Evolutionary conservation across 1,284 basidiomycete species (phyloP).

Genomic region (Gymnopus androsaceus): DNA sequence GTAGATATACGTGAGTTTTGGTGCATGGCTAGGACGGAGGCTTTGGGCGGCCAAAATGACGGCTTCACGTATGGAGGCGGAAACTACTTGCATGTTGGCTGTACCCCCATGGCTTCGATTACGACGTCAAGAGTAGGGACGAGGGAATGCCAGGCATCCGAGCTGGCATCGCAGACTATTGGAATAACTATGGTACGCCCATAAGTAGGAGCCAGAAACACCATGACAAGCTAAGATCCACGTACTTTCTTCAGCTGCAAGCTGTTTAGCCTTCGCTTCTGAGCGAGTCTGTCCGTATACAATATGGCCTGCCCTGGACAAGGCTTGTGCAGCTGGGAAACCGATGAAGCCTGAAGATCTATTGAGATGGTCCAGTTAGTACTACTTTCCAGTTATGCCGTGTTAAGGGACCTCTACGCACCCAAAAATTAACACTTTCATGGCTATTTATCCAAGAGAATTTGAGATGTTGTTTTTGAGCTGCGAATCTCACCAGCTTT

Average conservation of each 20-base stretch:
- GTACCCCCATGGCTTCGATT: slow-evolving; percentile 49
- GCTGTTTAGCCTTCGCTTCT: slow-evolving; percentile 37
- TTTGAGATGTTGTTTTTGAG: too few relatives aligned
- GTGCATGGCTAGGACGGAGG: slow-evolving; percentile 33
- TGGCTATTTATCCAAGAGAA: too few relatives aligned
- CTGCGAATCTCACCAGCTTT: too few relatives aligned
- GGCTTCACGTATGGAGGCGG: slow-evolving; percentile 36
- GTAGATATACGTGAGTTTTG: slow-evolving; percentile 53
- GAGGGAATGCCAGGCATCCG: slow-evolving; percentile 41
- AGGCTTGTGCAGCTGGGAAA: slow-evolving; percentile 46
- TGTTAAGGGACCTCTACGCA: too few relatives aligned
- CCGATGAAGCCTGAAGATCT: slow-evolving; percentile 52
- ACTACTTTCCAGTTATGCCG: too few relatives aligned
- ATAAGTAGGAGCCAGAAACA: not conserved
- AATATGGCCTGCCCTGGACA: slow-evolving; percentile 51
- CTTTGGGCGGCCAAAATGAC: slow-evolving; percentile 32
- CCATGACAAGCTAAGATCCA: too few relatives aligned
- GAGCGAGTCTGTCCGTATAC: slow-evolving; percentile 54
- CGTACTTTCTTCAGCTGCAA: slow-evolving; percentile 49
- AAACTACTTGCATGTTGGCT: slow-evolving; percentile 19
- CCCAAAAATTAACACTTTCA: slow-evolving; percentile 19
- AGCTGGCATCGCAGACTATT: slow-evolving; percentile 41
- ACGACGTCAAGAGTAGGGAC: slow-evolving; percentile 46
- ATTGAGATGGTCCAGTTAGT: too few relatives aligned
- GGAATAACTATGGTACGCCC: slow-evolving; percentile 44